Conservation (phyloP, 352 stramenopile genomes). For the Phytophthora cryptogea region DNA sequence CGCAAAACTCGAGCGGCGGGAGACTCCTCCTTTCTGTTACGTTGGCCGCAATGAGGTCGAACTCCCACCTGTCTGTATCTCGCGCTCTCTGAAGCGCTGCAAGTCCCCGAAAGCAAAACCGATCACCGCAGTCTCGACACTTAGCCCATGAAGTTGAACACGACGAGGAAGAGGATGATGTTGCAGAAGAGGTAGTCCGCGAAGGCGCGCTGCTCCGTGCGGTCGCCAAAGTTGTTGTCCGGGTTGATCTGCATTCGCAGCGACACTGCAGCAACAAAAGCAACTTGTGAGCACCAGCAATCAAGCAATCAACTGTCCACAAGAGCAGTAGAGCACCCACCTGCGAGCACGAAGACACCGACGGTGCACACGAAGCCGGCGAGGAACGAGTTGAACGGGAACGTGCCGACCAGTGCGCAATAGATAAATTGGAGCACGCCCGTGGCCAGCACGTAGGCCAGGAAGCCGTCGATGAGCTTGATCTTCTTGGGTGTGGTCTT, state of each 20-base stretch:
- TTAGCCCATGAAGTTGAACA: slow-evolving; percentile 95
- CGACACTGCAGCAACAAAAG: slow-evolving; percentile 58
- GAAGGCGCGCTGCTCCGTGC: slow-evolving; percentile 87
- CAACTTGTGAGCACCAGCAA: background rate
- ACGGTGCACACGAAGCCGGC: slow-evolving; percentile 91
- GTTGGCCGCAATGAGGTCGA: too few relatives aligned
- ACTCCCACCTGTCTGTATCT: slow-evolving; percentile 3
- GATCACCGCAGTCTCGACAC: background rate
- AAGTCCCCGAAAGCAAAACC: background rate
- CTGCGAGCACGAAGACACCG: slow-evolving; percentile 89
- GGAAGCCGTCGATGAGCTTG: slow-evolving; percentile 91
- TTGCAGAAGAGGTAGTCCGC: slow-evolving; percentile 93
- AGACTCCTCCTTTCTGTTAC: background rate
- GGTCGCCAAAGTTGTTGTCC: slow-evolving; percentile 82
- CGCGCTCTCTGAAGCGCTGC: too few relatives aligned
- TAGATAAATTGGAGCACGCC: slow-evolving; percentile 93
- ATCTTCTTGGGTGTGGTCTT: slow-evolving; percentile 89
- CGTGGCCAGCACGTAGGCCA: slow-evolving; percentile 88
- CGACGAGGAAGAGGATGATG: slow-evolving; percentile 92
- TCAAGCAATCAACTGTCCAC: background rate
- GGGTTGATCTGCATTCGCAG: slow-evolving; percentile 91
- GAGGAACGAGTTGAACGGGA: slow-evolving; percentile 94
- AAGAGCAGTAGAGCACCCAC: slow-evolving; percentile 33
- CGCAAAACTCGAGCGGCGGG: background rate
- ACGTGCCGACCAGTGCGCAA: slow-evolving; percentile 88